Base-by-base conservation (phyloP, 1,284 basidiomycete genomes). In the Stereum hirsutum region DNA sequence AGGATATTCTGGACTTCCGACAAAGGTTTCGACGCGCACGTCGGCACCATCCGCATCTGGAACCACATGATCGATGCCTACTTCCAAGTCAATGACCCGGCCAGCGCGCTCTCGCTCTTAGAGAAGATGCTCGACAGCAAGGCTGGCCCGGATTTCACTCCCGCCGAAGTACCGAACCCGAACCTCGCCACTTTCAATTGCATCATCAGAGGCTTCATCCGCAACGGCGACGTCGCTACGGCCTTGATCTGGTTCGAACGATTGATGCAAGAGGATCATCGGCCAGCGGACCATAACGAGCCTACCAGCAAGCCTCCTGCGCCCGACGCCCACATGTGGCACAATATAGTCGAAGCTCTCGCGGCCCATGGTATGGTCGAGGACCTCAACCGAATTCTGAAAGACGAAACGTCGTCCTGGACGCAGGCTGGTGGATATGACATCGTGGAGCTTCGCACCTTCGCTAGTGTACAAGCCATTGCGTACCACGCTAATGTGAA, bases 21-120 rank as follows among this genome's bases (percentile, higher is more conserved):
- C 15, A 36, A 37, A 15, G n/a, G 34, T 11, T n/a, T 0, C 14
- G 24, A 34, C 15, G 53, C 52, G 32, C 59, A 58, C 11, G 54
- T 43, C 0, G 53, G 57, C 2, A 68, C 72, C 43, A 62, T 78
- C 24, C 53, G 65, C 27, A 69, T 88, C 2, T 93, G 79, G 78
- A 81, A 81, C 49, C 64, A 72, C 49, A 87, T 93, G 77, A 75
- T 95, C 43, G 68, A 75, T 35, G 75, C 79, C 0, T 82, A 88
- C 62, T 86, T 95, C 66, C 69, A 65, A 15, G 74, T 69, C 26
- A 79, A 78, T 4, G 67, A 81, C 46, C 68, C 81, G 0, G 73
- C 75, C 3, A 75, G 71, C 37, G 91, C 81, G 5, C 57, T 93
- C 7, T 72, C 61, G 15, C 60, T 94, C 2, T 65, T 95, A 37